Conservation (phyloP, 176 grass and related monocot genomes). For the Oryza punctata region DNA sequence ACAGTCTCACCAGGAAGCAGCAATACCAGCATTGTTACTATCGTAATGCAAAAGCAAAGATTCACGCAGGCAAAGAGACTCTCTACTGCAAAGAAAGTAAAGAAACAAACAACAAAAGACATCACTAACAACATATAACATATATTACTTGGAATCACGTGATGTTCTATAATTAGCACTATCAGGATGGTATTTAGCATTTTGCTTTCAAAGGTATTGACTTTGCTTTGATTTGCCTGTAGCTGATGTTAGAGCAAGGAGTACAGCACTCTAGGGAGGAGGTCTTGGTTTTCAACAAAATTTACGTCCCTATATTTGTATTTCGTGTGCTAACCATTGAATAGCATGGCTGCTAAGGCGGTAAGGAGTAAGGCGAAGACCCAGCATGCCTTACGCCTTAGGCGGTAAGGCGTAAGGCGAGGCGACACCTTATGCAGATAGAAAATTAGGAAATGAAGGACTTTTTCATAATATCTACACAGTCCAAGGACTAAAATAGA, state of each 20-base stretch:
- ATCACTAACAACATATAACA: not conserved
- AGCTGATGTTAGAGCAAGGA: not conserved
- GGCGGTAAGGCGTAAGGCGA: no score
- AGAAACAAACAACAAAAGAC: not conserved
- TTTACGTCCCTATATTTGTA: not conserved
- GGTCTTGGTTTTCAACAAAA: not conserved
- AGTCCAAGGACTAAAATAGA: no score
- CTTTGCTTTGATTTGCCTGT: not conserved
- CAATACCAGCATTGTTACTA: not conserved
- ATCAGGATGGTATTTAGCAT: no score
- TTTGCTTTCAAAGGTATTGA: no score
- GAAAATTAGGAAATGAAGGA: no score
- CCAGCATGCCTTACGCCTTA: no score
- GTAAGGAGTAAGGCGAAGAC: no score
- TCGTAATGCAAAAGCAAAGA: slow-evolving; percentile 3
- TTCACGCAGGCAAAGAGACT: not conserved
- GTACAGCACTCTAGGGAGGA: not conserved
- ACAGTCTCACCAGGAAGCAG: not conserved
- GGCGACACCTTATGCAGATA: no score
- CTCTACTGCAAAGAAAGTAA: not conserved
- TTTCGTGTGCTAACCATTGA: not conserved
- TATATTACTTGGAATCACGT: no score
- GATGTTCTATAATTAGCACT: no score
- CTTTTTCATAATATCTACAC: no score
- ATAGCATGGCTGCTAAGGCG: not conserved